Evolutionary conservation across 305 asterid species (phyloP).

Genomic region (Fraxinus baroniana): DNA sequence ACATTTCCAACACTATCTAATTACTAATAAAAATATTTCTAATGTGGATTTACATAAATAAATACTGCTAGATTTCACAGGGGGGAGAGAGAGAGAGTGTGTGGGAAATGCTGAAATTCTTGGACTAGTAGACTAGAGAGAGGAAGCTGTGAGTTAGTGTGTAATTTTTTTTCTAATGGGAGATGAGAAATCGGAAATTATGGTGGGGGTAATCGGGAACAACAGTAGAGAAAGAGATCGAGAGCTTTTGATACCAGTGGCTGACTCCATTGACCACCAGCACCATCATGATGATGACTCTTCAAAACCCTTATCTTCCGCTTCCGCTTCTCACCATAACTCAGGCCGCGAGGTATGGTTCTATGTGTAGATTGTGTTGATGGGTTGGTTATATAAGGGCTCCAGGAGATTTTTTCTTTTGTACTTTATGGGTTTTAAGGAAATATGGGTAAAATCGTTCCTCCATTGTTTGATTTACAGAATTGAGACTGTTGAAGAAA

Average conservation of each 20-base stretch:
- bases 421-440: background rate
- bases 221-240: slow-evolving; percentile 8
- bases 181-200: slow-evolving; percentile 5
- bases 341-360: slow-evolving; percentile 2
- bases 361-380: background rate
- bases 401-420: background rate
- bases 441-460: background rate
- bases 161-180: background rate
- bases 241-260: slow-evolving; percentile 7
- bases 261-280: background rate
- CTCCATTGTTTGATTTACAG: background rate
- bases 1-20: background rate
- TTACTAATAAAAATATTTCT: background rate
- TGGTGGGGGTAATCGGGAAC: slow-evolving; percentile 5
- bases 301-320: slow-evolving; percentile 1
- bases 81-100: background rate
- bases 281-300: background rate
- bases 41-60: background rate
- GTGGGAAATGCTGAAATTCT: background rate
- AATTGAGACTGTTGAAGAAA: background rate
- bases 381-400: background rate
- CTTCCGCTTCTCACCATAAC: background rate
- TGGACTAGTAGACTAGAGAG: background rate
- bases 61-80: background rate
- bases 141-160: background rate